These are phyloP conservation scores for Lactifluus pinguis DNA, from an alignment of 768 basidiomycete species.

Conservation along the genomic window DNA sequence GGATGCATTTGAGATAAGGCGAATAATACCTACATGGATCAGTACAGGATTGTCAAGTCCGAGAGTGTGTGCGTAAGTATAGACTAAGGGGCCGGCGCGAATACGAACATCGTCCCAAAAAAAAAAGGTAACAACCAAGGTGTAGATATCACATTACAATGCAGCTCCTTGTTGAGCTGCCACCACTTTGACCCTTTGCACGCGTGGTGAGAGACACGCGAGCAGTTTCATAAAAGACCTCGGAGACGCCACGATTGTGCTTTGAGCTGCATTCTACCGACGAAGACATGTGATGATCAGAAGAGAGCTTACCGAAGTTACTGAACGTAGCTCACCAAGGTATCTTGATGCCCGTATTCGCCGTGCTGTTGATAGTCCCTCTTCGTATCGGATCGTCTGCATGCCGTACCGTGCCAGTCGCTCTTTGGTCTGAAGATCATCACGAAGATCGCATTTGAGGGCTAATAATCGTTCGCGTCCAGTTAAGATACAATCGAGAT, in stretches of 20 bases:
- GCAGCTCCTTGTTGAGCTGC: constrained; percentile 34
- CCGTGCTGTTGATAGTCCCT: constrained; percentile 79
- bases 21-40: constrained; percentile 13
- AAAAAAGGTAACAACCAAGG: neutral
- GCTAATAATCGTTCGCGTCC: constrained; percentile 38
- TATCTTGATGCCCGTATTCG: constrained; percentile 91
- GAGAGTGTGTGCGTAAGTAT: constrained; percentile 9
- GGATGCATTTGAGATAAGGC: constrained; percentile 2
- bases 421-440: constrained; percentile 65
- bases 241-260: constrained; percentile 88
- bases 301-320: neutral
- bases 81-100: constrained; percentile 1
- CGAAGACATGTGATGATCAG: neutral
- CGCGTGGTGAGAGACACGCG: constrained; percentile 73
- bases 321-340: constrained; percentile 51
- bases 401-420: constrained; percentile 60
- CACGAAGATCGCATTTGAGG: constrained; percentile 91
- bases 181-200: constrained; percentile 45
- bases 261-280: constrained; percentile 89
- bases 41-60: constrained; percentile 11
- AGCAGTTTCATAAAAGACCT: constrained; percentile 89
- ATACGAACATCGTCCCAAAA: neutral
- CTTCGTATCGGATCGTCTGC: constrained; percentile 83
- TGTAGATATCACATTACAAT: constrained; percentile 43
- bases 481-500: constrained; percentile 6